phyloP scores from a whole-genome alignment of 2,329 filamentous ascomycete genomes.

The Fusarium lateritium region DNA sequence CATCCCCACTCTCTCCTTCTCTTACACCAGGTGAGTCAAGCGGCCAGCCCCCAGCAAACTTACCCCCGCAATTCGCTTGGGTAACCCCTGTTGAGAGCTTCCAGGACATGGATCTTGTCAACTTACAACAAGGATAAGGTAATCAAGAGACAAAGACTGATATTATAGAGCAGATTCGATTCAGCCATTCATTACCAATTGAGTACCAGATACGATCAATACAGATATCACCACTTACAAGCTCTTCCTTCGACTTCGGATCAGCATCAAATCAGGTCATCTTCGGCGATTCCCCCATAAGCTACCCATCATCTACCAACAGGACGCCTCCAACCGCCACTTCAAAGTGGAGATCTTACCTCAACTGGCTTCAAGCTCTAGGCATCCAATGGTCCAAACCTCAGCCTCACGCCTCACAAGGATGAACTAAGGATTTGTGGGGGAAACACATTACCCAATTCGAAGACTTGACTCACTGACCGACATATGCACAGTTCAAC shows the following conservation, averaged over 20 bases:
- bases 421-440: background rate
- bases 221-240: background rate
- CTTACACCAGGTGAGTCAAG: conserved; percentile 44
- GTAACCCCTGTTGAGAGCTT: background rate
- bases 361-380: conserved; percentile 27
- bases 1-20: conserved; percentile 27
- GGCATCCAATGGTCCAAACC: conserved; percentile 31
- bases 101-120: conserved; percentile 1
- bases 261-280: background rate
- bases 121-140: conserved; percentile 12
- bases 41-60: conserved; percentile 21
- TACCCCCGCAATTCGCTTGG: background rate
- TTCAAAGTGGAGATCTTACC: conserved; percentile 13
- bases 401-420: conserved; percentile 30
- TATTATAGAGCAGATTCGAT: background rate
- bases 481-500: conserved; percentile 11
- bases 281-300: conserved; percentile 12
- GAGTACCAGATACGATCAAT: too few species aligned
- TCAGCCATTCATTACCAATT: too few species aligned
- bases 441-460: background rate
- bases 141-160: background rate
- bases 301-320: background rate
- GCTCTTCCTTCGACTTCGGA: background rate
- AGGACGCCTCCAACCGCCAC: background rate
- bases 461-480: conserved; percentile 34